These are phyloP conservation scores for Aspergillus sclerotiicarbonarius DNA, from an alignment of 495 filamentous ascomycete genomes.

Conservation along the genomic window DNA sequence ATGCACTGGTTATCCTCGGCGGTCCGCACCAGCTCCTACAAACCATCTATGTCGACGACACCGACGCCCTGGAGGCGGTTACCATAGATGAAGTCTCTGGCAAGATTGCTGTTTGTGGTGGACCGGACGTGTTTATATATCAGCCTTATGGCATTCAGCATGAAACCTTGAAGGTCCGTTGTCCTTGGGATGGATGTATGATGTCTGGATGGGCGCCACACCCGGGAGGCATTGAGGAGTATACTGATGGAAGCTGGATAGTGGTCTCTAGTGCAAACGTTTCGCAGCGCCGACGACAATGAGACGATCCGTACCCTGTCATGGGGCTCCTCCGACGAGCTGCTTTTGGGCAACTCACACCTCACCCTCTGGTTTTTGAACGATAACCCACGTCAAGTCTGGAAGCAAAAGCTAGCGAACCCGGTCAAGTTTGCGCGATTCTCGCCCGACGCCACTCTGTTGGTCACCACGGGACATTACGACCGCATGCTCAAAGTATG, in stretches of 20 bases:
- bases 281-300: slow-evolving; percentile 41
- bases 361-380: slow-evolving; percentile 69
- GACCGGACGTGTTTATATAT: slow-evolving; percentile 69
- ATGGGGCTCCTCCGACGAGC: slow-evolving; percentile 81
- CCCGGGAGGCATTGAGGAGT: slow-evolving; percentile 10
- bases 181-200: background rate
- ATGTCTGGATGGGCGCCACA: background rate
- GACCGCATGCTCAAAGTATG: slow-evolving; percentile 91
- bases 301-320: slow-evolving; percentile 64
- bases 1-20: slow-evolving; percentile 78
- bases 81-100: slow-evolving; percentile 77
- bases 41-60: slow-evolving; percentile 85
- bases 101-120: slow-evolving; percentile 75
- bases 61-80: slow-evolving; percentile 66
- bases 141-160: slow-evolving; percentile 69
- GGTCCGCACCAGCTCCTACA: slow-evolving; percentile 75
- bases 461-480: slow-evolving; percentile 76
- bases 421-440: slow-evolving; percentile 74
- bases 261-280: slow-evolving; percentile 54
- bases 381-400: slow-evolving; percentile 53
- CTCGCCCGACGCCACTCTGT: slow-evolving; percentile 79
- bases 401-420: slow-evolving; percentile 71
- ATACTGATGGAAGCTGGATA: slow-evolving; percentile 23
- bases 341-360: slow-evolving; percentile 69
- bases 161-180: slow-evolving; percentile 54